Evolutionary conservation across 768 basidiomycete species (phyloP), one percentile per base, ranked within the genome.

Genomic region (Russula emetica): DNA sequence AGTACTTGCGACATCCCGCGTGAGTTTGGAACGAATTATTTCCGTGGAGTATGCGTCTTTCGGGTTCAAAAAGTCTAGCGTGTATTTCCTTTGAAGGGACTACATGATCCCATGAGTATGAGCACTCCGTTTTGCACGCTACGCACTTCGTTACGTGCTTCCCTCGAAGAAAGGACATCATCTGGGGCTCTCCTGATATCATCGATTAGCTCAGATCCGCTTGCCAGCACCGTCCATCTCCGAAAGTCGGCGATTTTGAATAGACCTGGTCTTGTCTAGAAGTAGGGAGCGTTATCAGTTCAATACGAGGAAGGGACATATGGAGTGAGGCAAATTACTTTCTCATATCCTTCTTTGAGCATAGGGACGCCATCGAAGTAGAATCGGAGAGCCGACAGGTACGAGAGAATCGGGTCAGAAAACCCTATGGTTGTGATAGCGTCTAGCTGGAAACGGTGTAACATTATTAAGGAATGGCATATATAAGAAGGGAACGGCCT

Each of bases 401-500:
- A 76, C 10, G 74, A 76, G 24, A 71, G 66, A 1, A 76, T 42
- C 38, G 72, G 69, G 14, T 52, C 61, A 9, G 64, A 70, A 50
- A 16, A 26, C 26, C 49, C 49, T 28, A 50, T 11, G 7, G 49
- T 50, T 26, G 49, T 10, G 26, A 50, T 36, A 34, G 32, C 10
- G 13, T 53, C n/a, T 32, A 53, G 20, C 52, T 53, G 9, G 24
- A 40, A 11, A 28, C 5, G 1, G 36, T 47, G 22, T 13, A 22
- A 30, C 3, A 34, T 28, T 7, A 0, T 11, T 55, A n/a, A 50
- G 36, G 7, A 11, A 26, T 8, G 16, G 11, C 9, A 18, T 2
- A 8, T 14, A 20, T 26, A 16, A 26, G 2, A 51, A 20, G 2
- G 30, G 4, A 47, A 22, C 0, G 13, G 7, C 30, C 58, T 52